phyloP scores from a whole-genome alignment of 192 early-diverging fungal genomes.

The Cetraspora pellucida region DNA sequence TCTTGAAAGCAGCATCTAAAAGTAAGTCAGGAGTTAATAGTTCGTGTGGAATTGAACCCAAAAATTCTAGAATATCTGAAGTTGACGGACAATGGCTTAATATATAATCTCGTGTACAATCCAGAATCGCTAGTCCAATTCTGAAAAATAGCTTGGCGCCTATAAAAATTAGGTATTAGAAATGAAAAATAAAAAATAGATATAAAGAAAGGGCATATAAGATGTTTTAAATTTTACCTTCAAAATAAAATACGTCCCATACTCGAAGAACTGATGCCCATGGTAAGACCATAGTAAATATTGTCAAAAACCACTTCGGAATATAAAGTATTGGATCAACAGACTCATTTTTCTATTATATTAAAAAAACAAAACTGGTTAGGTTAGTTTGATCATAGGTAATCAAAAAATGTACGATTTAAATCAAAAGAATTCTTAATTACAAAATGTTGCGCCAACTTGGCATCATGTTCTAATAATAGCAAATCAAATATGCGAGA shows the following conservation, averaged over 20 bases:
- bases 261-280: conserved; percentile 87
- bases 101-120: conserved; percentile 61
- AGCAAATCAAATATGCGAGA: conserved; percentile 80
- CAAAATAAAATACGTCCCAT: conserved; percentile 91
- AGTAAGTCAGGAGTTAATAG: conserved; percentile 62
- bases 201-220: background rate
- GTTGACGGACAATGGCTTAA: conserved; percentile 75
- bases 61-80: conserved; percentile 71
- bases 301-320: conserved; percentile 92
- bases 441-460: conserved; percentile 71
- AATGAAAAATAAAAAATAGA: background rate
- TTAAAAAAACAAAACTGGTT: background rate
- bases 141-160: conserved; percentile 85
- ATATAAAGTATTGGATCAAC: conserved; percentile 88
- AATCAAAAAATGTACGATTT: background rate
- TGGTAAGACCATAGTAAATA: conserved; percentile 84
- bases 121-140: conserved; percentile 76
- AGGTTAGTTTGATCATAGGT: background rate
- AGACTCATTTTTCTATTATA: conserved; percentile 62
- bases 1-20: conserved; percentile 67
- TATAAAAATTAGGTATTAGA: conserved; percentile 21
- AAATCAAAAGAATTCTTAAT: conserved; percentile 9
- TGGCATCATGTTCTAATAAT: conserved; percentile 67
- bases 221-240: conserved; percentile 48
- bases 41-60: conserved; percentile 80